phyloP scores from a whole-genome alignment of 495 filamentous ascomycete species.

The Xylaria cubensis region DNA sequence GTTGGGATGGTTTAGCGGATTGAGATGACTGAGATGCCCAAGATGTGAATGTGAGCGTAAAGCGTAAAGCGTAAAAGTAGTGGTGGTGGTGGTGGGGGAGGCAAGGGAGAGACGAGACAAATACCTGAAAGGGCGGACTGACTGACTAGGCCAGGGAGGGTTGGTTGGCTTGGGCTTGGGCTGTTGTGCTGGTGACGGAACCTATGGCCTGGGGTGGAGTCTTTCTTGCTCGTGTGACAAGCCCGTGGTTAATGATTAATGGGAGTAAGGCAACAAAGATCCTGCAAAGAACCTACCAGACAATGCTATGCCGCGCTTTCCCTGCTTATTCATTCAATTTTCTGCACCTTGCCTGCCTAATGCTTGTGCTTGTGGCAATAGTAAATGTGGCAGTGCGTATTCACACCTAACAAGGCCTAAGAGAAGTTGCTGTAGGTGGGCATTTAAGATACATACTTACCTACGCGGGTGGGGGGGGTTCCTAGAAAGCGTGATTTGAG shows the following conservation, averaged over 20 bases:
- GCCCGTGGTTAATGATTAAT: neutral
- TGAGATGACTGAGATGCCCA: neutral
- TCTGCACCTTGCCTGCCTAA: neutral
- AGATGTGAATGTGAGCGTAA: conserved; percentile 13
- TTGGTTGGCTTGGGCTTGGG: neutral
- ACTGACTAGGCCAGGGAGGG: conserved; percentile 14
- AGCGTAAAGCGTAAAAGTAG: conserved; percentile 20
- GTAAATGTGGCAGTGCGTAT: conserved; percentile 1
- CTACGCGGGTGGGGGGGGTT: too few species aligned
- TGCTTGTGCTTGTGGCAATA: neutral
- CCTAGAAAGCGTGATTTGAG: too few species aligned
- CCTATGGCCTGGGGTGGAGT: neutral
- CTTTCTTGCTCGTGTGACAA: neutral
- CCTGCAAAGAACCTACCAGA: conserved; percentile 19
- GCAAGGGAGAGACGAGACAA: conserved; percentile 29
- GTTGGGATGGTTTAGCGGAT: conserved; percentile 24
- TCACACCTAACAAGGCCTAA: neutral
- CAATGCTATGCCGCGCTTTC: conserved; percentile 8
- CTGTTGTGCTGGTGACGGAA: neutral
- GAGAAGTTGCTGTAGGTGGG: neutral
- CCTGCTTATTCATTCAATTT: neutral
- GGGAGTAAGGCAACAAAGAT: conserved; percentile 1
- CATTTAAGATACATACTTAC: neutral
- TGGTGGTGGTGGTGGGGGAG: conserved; percentile 28
- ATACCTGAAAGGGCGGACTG: conserved; percentile 26